These are phyloP conservation scores for Nicotiana sylvestris DNA, from an alignment of 257 asterid species.

Conservation along the genomic window DNA sequence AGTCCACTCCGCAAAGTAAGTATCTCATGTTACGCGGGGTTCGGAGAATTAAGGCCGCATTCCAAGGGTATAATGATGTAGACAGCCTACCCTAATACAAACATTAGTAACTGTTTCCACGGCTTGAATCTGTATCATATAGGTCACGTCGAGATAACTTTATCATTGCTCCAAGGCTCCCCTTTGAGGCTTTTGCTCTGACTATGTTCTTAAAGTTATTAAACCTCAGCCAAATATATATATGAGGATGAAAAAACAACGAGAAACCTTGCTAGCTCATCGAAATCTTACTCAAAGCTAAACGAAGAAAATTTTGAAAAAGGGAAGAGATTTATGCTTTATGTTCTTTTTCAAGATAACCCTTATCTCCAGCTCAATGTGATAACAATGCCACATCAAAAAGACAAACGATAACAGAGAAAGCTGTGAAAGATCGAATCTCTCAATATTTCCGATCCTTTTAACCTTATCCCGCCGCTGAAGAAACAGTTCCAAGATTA, in stretches of 20 bases:
- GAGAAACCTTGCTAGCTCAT: background rate
- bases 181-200: too few species aligned
- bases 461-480: background rate
- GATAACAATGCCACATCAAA: slow-evolving; percentile 13
- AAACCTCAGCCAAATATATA: background rate
- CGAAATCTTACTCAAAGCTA: background rate
- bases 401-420: background rate
- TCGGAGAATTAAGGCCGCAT: too few species aligned
- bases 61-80: too few species aligned
- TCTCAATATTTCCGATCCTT: background rate
- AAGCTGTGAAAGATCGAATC: background rate
- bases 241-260: background rate
- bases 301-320: background rate
- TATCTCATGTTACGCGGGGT: too few species aligned
- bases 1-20: too few species aligned
- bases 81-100: too few species aligned
- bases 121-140: too few species aligned
- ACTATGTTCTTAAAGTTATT: background rate
- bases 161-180: too few species aligned
- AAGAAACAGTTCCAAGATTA: background rate
- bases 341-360: background rate
- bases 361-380: slow-evolving; percentile 5
- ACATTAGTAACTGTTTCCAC: too few species aligned
- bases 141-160: too few species aligned
- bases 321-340: background rate